Conservation (phyloP, 805 yeast species). For the Metschnikowia cerradonensis region DNA sequence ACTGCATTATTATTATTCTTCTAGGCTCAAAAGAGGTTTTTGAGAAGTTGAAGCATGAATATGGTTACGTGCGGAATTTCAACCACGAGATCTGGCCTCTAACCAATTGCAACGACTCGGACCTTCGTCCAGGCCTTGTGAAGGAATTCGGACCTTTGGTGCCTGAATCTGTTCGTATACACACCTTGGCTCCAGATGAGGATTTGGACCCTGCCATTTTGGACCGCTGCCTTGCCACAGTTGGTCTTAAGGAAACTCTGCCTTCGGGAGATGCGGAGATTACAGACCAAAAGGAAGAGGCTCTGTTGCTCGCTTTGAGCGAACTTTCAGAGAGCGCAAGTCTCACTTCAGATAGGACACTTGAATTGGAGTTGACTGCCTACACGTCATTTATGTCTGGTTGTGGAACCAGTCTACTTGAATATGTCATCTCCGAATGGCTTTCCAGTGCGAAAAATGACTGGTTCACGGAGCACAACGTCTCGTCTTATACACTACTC, state of each 20-base stretch:
- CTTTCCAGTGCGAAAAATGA: constrained; percentile 6
- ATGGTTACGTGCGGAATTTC: constrained; percentile 26
- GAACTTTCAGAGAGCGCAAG: neutral
- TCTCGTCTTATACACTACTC: constrained; percentile 21
- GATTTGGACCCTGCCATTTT: constrained; percentile 15
- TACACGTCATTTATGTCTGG: constrained; percentile 48
- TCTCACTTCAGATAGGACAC: neutral
- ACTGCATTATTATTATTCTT: constrained; percentile 22
- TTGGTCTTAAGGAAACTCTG: constrained; percentile 18
- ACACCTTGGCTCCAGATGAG: constrained; percentile 16
- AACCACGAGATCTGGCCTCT: constrained; percentile 17
- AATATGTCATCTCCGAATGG: constrained; percentile 19
- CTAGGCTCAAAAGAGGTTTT: constrained; percentile 25
- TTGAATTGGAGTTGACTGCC: constrained; percentile 42
- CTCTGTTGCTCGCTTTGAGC: neutral
- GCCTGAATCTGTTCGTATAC: constrained; percentile 15
- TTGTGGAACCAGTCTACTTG: constrained; percentile 29
- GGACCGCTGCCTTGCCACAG: constrained; percentile 25
- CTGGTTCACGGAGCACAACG: constrained; percentile 7
- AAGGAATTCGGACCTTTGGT: constrained; percentile 20
- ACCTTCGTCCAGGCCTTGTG: constrained; percentile 22
- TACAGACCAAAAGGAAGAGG: neutral
- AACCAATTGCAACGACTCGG: constrained; percentile 22
- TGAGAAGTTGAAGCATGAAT: constrained; percentile 20
- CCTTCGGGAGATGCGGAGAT: no score